A percentile compares a stretch with the other conserved stretches of the same genome.
These are phyloP conservation scores for Scedosporium apiospermum DNA, from an alignment of 2,329 filamentous ascomycete genomes.

Conservation along the genomic window DNA sequence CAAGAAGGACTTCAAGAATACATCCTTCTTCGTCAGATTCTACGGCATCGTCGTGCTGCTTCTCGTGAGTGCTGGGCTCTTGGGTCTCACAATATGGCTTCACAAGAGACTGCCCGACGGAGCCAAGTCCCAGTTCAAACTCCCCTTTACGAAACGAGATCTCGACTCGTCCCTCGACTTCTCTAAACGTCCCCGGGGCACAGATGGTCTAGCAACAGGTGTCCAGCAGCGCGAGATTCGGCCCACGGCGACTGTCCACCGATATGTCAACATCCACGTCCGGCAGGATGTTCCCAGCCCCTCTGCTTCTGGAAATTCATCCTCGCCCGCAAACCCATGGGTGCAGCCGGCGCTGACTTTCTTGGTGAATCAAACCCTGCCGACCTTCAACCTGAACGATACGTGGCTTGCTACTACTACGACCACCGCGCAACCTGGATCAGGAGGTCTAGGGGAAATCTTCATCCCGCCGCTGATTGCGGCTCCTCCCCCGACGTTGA, in stretches of 20 bases:
- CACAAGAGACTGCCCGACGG: conserved; percentile 6
- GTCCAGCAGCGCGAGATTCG: not conserved
- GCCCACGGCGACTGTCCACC: not conserved
- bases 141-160: conserved; percentile 3
- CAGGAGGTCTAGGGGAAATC: not conserved
- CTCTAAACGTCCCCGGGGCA: not conserved
- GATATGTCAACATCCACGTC: not conserved
- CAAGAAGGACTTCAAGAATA: not conserved
- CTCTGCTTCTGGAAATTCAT: not conserved
- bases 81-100: conserved; percentile 5
- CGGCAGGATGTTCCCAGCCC: not conserved
- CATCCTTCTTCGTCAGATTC: conserved; percentile 6
- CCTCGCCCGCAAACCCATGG: not conserved
- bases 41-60: conserved; percentile 8
- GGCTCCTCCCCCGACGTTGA: not conserved
- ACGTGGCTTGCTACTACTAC: not conserved
- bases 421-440: not conserved
- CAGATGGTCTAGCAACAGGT: not conserved
- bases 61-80: conserved; percentile 7
- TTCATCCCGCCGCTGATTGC: not conserved
- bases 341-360: not conserved
- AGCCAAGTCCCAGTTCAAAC: conserved; percentile 5
- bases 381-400: not conserved
- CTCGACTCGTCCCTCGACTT: not conserved
- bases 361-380: not conserved